Evolutionary conservation across 1,284 basidiomycete genomes (phyloP), one percentile per base, ranked within the genome.

Genomic region (Fistulinella staudtii): DNA sequence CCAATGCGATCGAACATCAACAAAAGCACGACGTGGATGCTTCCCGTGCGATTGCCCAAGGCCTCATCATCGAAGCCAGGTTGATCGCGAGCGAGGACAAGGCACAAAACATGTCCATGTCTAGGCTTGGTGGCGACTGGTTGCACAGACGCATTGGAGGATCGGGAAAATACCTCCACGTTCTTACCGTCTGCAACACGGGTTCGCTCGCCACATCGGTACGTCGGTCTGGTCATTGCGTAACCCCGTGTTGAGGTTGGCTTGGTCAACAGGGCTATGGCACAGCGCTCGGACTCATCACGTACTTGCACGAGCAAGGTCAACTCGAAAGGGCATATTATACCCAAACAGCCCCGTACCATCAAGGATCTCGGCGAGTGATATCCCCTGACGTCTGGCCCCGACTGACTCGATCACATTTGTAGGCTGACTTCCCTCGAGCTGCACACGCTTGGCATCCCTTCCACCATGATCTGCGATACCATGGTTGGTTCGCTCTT

Each of bases 181-280:
- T 94, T 21, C 71, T 95, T 63, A 95, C 92, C 4, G 90, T 95
- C n/a, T 96, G 93, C 72, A 96, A 96, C 66, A 95, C 93, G 15
- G 93, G 93, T 15, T 90, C 87, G 21, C 73, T 96, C 49, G 93
- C 93, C 2, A 95, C 92, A 15, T 93, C 90, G n/a, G n/a, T n/a
- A n/a, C n/a, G n/a, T n/a, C n/a, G n/a, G n/a, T n/a, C n/a, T n/a
- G n/a, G n/a, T n/a, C n/a, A n/a, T n/a, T n/a, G n/a, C n/a, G n/a
- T n/a, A n/a, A n/a, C n/a, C n/a, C n/a, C n/a, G n/a, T n/a, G n/a
- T n/a, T n/a, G n/a, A n/a, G n/a, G n/a, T n/a, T n/a, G n/a, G n/a
- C n/a, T n/a, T n/a, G n/a, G n/a, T n/a, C n/a, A n/a, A n/a, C n/a
- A n/a, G 30, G 93, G 92, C 20, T 94, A 94, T 65, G 93, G 93